phyloP scores from a whole-genome alignment of 2,329 filamentous ascomycete genomes.

The Aspergillus chevalieri region DNA sequence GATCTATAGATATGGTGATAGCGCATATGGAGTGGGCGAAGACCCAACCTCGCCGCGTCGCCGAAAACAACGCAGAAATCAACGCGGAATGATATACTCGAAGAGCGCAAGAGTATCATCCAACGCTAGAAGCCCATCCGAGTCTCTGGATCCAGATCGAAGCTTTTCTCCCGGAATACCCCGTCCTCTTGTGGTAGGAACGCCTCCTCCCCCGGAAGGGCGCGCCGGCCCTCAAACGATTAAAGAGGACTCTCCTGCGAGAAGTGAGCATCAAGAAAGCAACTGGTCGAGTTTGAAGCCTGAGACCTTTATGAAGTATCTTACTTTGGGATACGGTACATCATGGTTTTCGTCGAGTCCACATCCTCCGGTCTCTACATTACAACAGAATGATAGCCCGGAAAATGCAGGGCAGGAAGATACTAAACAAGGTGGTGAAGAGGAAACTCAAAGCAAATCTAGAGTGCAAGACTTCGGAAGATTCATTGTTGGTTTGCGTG shows the following conservation, averaged over 20 bases:
- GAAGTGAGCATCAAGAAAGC: conserved; percentile 13
- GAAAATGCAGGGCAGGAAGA: conserved; percentile 1
- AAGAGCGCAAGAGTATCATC: conserved; percentile 7
- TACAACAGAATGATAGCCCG: conserved; percentile 12
- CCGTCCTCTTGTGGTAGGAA: conserved; percentile 34
- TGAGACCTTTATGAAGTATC: conserved; percentile 44
- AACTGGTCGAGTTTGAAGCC: conserved; percentile 31
- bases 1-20: conserved; percentile 74
- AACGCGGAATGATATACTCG: conserved; percentile 15
- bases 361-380: conserved; percentile 20
- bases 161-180: conserved; percentile 38
- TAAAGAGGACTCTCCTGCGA: conserved; percentile 11
- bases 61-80: conserved; percentile 30
- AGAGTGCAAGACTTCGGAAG: conserved; percentile 23
- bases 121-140: conserved; percentile 3
- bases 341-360: conserved; percentile 36
- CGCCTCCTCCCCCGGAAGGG: conserved; percentile 9
- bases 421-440: not conserved
- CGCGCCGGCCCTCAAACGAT: conserved; percentile 10
- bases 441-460: conserved; percentile 5
- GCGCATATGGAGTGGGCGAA: conserved; percentile 77
- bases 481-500: conserved; percentile 40
- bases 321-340: conserved; percentile 46
- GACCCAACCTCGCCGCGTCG: conserved; percentile 61
- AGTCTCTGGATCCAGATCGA: conserved; percentile 15